Evolutionary conservation across 345 rosid genomes (phyloP).

Genomic region (Eutrema yunnanense): DNA sequence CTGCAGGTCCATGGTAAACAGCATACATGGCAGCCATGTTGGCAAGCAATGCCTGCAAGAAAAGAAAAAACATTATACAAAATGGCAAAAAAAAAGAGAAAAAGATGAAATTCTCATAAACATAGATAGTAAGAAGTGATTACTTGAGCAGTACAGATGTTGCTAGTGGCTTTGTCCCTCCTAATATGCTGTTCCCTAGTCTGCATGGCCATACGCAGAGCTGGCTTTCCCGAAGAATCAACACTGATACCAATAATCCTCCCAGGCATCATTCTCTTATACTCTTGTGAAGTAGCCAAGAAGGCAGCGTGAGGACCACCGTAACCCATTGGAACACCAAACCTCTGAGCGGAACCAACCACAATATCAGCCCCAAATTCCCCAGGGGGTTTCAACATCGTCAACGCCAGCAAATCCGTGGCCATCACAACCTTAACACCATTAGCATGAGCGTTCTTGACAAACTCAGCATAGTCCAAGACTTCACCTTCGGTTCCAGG

Average conservation of each 20-base stretch:
- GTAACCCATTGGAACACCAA: conserved; percentile 97
- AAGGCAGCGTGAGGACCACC: conserved; percentile 99
- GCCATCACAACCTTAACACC: conserved; percentile 99
- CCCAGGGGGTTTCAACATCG: conserved; percentile 94
- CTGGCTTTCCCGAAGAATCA: conserved; percentile 88
- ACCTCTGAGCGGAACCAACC: conserved; percentile 94
- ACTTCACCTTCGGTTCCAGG: conserved; percentile 96
- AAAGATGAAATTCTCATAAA: neutral
- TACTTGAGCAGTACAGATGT: conserved; percentile 99
- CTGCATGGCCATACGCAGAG: conserved; percentile 99
- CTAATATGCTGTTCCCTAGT: conserved; percentile 98
- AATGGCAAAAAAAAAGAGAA: neutral
- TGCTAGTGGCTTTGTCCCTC: conserved; percentile 98
- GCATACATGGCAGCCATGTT: conserved; percentile 99
- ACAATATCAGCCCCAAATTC: conserved; percentile 93
- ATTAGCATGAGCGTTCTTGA: conserved; percentile 82
- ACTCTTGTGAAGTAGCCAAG: conserved; percentile 96
- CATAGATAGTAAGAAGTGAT: conserved; percentile 10
- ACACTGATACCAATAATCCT: conserved; percentile 93
- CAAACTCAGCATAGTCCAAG: conserved; percentile 77
- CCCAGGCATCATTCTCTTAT: conserved; percentile 98
- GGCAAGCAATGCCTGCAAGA: conserved; percentile 82
- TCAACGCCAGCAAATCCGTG: conserved; percentile 85
- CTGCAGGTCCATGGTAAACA: conserved; percentile 96
- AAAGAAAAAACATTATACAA: conserved; percentile 17